Conservation (phyloP, 2,329 filamentous ascomycete species). For the Alternaria triticina region DNA sequence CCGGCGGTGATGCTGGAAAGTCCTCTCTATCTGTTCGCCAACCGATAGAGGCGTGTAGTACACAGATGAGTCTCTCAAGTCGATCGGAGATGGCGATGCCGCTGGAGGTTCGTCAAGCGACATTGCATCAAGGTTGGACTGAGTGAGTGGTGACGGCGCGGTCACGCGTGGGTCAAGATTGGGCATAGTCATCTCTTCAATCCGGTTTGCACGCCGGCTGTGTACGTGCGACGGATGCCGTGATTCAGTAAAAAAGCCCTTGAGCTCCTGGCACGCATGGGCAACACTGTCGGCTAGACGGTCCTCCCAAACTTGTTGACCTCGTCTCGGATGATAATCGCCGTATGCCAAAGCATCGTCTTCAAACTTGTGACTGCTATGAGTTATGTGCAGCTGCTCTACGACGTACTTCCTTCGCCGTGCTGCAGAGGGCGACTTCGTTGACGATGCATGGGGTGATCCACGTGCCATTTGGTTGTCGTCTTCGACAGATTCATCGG, state of each 20-base stretch:
- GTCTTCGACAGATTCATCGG: background rate
- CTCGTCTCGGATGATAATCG: background rate
- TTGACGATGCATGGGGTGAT: background rate
- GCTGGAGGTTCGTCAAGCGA: background rate
- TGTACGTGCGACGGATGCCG: background rate
- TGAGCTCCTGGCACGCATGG: background rate
- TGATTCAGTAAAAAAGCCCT: background rate
- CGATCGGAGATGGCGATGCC: background rate
- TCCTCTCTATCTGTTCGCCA: background rate
- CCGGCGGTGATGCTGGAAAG: background rate
- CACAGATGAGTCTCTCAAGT: background rate
- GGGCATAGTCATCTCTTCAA: background rate
- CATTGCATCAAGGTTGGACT: background rate
- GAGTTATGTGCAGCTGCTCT: background rate
- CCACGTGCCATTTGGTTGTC: background rate
- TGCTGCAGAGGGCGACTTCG: background rate
- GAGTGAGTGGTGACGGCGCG: background rate
- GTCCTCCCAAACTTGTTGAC: background rate
- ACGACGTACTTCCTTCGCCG: no score
- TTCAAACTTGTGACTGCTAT: background rate
- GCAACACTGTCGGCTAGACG: background rate
- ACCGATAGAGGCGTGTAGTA: background rate
- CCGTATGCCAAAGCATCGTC: background rate
- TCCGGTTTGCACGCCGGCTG: background rate
- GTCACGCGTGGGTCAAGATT: background rate